Evolutionary conservation across 768 basidiomycete genomes (phyloP), one percentile per base, ranked within the genome.

Genomic region (Leccinum incarnatum): DNA sequence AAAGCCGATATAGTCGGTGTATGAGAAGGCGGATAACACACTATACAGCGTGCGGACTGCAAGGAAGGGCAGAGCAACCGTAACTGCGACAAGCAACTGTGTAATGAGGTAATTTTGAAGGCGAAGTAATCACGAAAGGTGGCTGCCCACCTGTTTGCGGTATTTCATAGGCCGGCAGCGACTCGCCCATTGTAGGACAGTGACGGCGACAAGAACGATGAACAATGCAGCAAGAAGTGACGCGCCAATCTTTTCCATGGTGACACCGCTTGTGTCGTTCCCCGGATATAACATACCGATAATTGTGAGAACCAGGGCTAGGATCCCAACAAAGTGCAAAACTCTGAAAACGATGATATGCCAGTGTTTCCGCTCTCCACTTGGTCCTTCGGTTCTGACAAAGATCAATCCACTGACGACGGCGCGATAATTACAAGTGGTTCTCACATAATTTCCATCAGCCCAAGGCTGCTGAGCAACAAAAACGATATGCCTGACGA

Each of bases 1-100:
- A 53, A 78, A 58, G 15, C 1, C 75, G 50, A 77, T 64, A 11
- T 77, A 75, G 15, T 86, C 74, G 23, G 49, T 55, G 23, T 68
- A 70, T 47, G 85, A 84, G 75, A 81, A 88, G 8, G 80, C 80
- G 19, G 81, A 77, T 45, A 89, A 75, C 42, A 88, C 71, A 47
- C 79, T 75, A 65, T 88, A 89, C 6, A 72, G 25, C 14, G 65
- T 59, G 15, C 71, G 72, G 34, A 83, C 79, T 17, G 80, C 82
- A 36, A 89, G 75, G 71, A 87, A 83, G 4, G 86, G 86, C 11
- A 89, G 73, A 10, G 83, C 83, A 49, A 73, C 25, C 19, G 82
- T 74, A 51, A 87, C 73, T 21, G 83, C 86, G 29, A 66, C 62
- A 42, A 89, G 78, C 14, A 90, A 76, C 88, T 89, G 56, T 52